Evolutionary conservation across 192 early-diverging fungal species (phyloP).

Genomic region (Nowakowskiella sp.): DNA sequence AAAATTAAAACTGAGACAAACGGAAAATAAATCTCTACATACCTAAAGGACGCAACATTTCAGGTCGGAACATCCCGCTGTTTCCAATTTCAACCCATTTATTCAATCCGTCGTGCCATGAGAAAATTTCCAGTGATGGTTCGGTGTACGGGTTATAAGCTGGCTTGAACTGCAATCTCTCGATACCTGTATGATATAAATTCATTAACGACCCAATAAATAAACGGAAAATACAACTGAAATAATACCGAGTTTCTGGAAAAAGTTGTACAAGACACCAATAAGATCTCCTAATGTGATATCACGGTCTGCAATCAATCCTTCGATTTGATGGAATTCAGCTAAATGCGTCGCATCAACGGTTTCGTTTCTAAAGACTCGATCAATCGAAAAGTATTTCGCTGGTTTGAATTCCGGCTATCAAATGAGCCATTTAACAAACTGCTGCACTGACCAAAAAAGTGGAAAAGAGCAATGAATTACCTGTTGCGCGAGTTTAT

Average conservation of each 20-base stretch:
- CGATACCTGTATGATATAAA: conserved; percentile 30
- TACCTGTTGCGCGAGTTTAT: conserved; percentile 75
- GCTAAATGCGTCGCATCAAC: conserved; percentile 97
- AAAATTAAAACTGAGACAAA: no score
- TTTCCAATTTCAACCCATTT: conserved; percentile 97
- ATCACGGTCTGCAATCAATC: conserved; percentile 92
- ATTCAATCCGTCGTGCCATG: conserved; percentile 80
- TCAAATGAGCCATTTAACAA: conserved; percentile 13
- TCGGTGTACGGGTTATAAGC: conserved; percentile 99
- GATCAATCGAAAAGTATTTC: conserved; percentile 99
- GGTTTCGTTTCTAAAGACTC: conserved; percentile 97
- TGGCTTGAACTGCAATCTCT: conserved; percentile 95
- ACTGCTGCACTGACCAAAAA: conserved; percentile 3
- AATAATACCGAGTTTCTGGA: conserved; percentile 82
- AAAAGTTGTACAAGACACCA: conserved; percentile 93
- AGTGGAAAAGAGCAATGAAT: background rate
- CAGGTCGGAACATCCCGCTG: conserved; percentile 99
- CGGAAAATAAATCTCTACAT: no score
- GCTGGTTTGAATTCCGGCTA: conserved; percentile 81
- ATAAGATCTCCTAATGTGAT: conserved; percentile 94
- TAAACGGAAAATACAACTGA: conserved; percentile 24
- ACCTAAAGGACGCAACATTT: conserved; percentile 95
- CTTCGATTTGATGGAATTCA: conserved; percentile 99
- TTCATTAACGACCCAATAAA: background rate
- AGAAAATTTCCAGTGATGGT: conserved; percentile 98